Conservation (phyloP, 2,329 filamentous ascomycete species). For the Colletotrichum paranaense region DNA sequence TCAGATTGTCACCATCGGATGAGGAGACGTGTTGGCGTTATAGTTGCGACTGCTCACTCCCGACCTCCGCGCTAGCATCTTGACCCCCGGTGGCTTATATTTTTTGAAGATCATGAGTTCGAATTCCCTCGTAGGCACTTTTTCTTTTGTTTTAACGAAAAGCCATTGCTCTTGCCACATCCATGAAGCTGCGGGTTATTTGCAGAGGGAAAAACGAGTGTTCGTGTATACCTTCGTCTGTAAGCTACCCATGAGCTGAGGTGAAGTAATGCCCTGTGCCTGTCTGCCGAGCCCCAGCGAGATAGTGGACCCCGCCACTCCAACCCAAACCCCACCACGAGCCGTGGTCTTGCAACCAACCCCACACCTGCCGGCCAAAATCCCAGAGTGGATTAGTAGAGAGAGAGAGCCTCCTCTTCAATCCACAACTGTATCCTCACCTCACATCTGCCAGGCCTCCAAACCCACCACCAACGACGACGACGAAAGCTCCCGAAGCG, state of each 20-base stretch:
- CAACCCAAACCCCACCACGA: slow-evolving; percentile 26
- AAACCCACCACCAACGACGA: slow-evolving; percentile 20
- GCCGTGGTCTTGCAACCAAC: slow-evolving; percentile 28
- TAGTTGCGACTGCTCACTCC: no score
- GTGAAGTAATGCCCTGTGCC: no score
- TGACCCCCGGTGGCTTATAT: no score
- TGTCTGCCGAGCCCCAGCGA: slow-evolving; percentile 7
- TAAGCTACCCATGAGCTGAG: not conserved
- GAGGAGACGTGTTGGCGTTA: no score
- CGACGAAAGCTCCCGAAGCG: not conserved
- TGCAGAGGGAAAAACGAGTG: not conserved
- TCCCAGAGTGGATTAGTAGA: slow-evolving; percentile 30
- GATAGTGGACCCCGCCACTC: slow-evolving; percentile 15
- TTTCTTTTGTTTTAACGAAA: no score
- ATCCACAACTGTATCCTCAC: slow-evolving; percentile 32
- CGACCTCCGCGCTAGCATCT: no score
- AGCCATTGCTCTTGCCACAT: no score
- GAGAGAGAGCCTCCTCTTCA: slow-evolving; percentile 25
- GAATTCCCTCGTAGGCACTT: no score
- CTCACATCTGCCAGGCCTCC: slow-evolving; percentile 17
- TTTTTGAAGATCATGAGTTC: no score
- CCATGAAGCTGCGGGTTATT: no score
- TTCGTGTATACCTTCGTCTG: not conserved
- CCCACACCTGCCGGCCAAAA: slow-evolving; percentile 31
- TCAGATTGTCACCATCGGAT: no score